These are phyloP conservation scores for Calonectria hawksworthii DNA, from an alignment of 2,329 filamentous ascomycete genomes.

Conservation along the genomic window DNA sequence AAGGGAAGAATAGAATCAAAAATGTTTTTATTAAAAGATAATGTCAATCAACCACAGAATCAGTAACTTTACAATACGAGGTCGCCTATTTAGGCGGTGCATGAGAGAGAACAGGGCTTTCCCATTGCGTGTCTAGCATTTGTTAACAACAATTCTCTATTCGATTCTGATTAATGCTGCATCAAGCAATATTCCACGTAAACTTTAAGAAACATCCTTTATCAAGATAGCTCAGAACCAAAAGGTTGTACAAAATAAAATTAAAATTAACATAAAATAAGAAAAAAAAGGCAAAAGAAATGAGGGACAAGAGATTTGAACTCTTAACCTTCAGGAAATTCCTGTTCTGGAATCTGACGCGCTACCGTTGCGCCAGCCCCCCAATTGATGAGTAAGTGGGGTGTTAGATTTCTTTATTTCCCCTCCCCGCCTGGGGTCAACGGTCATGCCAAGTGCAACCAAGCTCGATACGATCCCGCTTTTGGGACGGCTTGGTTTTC, in stretches of 20 bases:
- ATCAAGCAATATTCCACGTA: too few relatives aligned
- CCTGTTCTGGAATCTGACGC: conserved; percentile 13
- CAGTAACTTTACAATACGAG: too few relatives aligned
- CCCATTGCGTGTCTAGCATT: not conserved
- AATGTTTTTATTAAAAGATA: too few relatives aligned
- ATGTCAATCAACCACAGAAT: too few relatives aligned
- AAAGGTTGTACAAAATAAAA: not conserved
- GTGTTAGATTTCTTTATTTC: not conserved
- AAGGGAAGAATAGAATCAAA: too few relatives aligned
- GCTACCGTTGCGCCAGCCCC: conserved; percentile 13
- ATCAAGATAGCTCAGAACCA: not conserved
- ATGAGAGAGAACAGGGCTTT: not conserved
- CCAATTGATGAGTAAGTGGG: not conserved
- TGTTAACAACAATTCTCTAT: too few relatives aligned
- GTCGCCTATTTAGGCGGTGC: not conserved
- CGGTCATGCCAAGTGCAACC: too few relatives aligned
- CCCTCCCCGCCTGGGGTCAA: not conserved
- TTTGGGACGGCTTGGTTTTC: not conserved
- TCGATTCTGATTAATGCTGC: not conserved
- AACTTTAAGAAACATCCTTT: not conserved
- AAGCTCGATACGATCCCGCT: not conserved
- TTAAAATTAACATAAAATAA: too few relatives aligned
- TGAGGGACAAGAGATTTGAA: conserved; percentile 15
- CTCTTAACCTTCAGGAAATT: conserved; percentile 16
- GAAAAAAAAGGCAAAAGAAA: not conserved